Conservation (phyloP, 352 stramenopile species). For the Phytopythium kandeliae region DNA sequence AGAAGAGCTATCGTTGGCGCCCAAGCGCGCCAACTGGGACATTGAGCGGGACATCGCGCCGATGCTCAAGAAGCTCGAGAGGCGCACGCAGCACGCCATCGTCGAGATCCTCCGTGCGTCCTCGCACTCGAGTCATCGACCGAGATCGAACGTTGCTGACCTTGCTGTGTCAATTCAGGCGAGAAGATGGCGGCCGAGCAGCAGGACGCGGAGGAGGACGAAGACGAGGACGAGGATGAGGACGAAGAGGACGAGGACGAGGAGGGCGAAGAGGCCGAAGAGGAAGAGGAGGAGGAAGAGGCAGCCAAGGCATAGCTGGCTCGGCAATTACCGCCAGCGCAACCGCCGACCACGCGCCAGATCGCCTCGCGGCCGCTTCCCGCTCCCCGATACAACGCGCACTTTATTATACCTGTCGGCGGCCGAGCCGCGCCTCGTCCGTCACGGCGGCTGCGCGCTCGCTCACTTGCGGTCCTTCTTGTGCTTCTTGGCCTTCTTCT, state of each 20-base stretch:
- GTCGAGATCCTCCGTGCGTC: slow-evolving; percentile 81
- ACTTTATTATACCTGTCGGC: slow-evolving; percentile 3
- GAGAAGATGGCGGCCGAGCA: slow-evolving; percentile 80
- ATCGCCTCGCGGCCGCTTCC: no score
- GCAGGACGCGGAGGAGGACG: slow-evolving; percentile 49
- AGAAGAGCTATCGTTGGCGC: slow-evolving; percentile 67
- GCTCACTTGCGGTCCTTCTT: slow-evolving; percentile 36
- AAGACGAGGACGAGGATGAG: slow-evolving; percentile 48
- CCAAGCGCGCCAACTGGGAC: slow-evolving; percentile 85
- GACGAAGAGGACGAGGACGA: slow-evolving; percentile 31
- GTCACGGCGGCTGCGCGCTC: background rate
- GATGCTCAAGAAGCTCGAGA: slow-evolving; percentile 84
- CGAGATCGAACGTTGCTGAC: background rate
- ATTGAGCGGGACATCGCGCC: slow-evolving; percentile 84
- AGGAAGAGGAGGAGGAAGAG: slow-evolving; percentile 17
- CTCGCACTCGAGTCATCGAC: no score
- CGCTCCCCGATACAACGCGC: background rate
- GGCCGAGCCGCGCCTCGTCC: no score
- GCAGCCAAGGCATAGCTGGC: slow-evolving; percentile 6
- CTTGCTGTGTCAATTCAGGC: slow-evolving; percentile 22
- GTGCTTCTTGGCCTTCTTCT: slow-evolving; percentile 49
- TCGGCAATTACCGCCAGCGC: background rate
- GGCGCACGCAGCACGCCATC: slow-evolving; percentile 79
- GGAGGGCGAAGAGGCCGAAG: slow-evolving; percentile 16
- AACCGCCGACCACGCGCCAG: background rate